Conservation (phyloP, 257 asterid genomes). For the Solanum lycopersicoides region DNA sequence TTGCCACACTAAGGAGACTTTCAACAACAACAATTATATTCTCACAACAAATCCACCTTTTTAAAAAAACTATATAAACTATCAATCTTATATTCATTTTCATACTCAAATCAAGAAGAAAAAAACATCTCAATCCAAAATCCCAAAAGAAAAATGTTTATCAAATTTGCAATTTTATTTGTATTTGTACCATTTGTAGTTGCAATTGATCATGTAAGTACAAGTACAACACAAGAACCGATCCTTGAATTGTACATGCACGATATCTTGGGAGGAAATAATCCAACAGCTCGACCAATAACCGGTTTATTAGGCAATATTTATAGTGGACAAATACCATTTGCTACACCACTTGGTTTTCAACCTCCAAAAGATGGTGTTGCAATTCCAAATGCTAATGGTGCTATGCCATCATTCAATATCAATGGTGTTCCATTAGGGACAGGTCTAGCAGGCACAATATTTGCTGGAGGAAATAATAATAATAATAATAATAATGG, state of each 20-base stretch:
- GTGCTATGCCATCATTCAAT: slow-evolving; percentile 63
- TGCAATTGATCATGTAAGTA: slow-evolving; percentile 16
- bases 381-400: slow-evolving; percentile 73
- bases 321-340: slow-evolving; percentile 90
- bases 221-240: slow-evolving; percentile 12
- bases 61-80: neutral
- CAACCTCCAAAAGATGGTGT: slow-evolving; percentile 49
- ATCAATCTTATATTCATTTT: neutral
- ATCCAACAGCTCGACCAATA: slow-evolving; percentile 77
- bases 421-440: slow-evolving; percentile 68
- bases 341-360: slow-evolving; percentile 78
- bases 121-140: neutral
- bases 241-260: slow-evolving; percentile 77
- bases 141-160: slow-evolving; percentile 26
- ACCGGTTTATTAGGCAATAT: slow-evolving; percentile 78
- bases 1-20: slow-evolving; percentile 16
- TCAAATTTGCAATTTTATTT: slow-evolving; percentile 13
- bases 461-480: slow-evolving; percentile 30
- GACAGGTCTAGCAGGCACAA: slow-evolving; percentile 61
- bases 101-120: neutral
- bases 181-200: slow-evolving; percentile 4
- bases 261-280: slow-evolving; percentile 82
- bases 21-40: neutral
- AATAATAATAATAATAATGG: slow-evolving; percentile 11
- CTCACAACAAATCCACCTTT: slow-evolving; percentile 15